Evolutionary conservation across 176 grass and related monocot species (phyloP), one percentile per base, ranked within the genome.

Genomic region (Pontederia crassipes): DNA sequence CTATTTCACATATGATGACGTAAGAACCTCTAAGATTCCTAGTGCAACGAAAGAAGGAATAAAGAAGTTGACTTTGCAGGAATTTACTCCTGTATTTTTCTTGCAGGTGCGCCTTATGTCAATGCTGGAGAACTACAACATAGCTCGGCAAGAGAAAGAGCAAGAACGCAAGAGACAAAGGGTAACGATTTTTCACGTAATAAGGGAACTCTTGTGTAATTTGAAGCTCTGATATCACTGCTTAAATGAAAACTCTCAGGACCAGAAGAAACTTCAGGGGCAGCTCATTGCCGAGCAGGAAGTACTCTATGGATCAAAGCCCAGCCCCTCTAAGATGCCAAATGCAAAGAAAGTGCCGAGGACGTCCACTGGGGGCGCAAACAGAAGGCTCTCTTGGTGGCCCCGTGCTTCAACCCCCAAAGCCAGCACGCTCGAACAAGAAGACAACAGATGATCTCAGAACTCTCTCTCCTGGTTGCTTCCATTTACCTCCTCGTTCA

Each of bases 121-220:
- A 5, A 84, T 88, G 89, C 68, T 94, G 77, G 89, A 88, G 68
- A 65, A 82, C 12, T 94, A 85, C 52, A 79, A 28, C 77, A 71
- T 88, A 15, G 66, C 77, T 54, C 67, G 84, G 16, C 75, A 94
- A 62, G 84, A 85, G 60, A 94, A 85, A 68, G 84, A 94, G 65
- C 72, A 79, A 51, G 81, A 88, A 48, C 79, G 62, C 16, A 94
- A 85, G 81, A 76, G 81, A 62, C 84, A 88, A 74, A 79, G 81
- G 81, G 84, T 85, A 79, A 51, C 29, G 46, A 18, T 17, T 73
- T 32, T 12, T 47, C 35, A 65, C 57, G 66, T 70, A 61, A 77
- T 78, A 63, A 17, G 32, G 32, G 6, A 40, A 40, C 6, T 40
- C 32, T 40, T 40, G 32, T 40, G 6, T 40, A 40, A 40, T 40